phyloP scores from a whole-genome alignment of 371 early-diverging fungal species.

The Mortierella sp. region DNA sequence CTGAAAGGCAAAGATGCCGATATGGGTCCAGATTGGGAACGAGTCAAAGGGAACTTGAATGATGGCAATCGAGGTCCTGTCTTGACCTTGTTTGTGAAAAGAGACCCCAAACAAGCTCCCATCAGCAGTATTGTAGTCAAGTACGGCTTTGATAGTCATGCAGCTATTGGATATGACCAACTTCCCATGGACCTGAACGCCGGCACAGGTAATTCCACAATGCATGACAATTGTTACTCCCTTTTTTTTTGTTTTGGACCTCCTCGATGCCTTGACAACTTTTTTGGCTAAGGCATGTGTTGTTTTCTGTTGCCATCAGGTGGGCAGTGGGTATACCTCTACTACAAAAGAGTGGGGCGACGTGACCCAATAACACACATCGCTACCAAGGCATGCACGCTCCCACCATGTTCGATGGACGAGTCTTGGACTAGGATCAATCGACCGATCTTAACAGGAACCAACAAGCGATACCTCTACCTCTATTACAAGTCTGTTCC shows the following conservation, averaged over 20 bases:
- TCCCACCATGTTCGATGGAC: conserved; percentile 60
- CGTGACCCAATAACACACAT: conserved; percentile 63
- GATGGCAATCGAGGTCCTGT: conserved; percentile 43
- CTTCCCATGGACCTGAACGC: conserved; percentile 40
- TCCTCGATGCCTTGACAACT: neutral
- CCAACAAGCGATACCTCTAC: conserved; percentile 30
- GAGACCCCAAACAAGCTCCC: conserved; percentile 28
- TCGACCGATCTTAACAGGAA: conserved; percentile 45
- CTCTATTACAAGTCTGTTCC: conserved; percentile 42
- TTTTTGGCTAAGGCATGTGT: neutral
- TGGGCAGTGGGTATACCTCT: conserved; percentile 52
- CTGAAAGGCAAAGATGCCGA: conserved; percentile 34
- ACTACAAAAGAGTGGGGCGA: conserved; percentile 26
- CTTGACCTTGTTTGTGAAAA: conserved; percentile 44
- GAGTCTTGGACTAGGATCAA: conserved; percentile 56
- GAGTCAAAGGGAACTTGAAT: conserved; percentile 47
- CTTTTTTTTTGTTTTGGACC: neutral
- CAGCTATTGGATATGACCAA: conserved; percentile 52
- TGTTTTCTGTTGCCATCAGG: conserved; percentile 15
- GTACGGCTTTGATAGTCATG: conserved; percentile 51
- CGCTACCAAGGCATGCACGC: conserved; percentile 61
- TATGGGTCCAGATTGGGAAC: conserved; percentile 53
- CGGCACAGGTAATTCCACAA: conserved; percentile 46
- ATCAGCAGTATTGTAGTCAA: conserved; percentile 49
- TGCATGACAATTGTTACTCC: no score